Evolutionary conservation across 1,139 yeast genomes (phyloP).

Genomic region (Zygoascus meyerae): DNA sequence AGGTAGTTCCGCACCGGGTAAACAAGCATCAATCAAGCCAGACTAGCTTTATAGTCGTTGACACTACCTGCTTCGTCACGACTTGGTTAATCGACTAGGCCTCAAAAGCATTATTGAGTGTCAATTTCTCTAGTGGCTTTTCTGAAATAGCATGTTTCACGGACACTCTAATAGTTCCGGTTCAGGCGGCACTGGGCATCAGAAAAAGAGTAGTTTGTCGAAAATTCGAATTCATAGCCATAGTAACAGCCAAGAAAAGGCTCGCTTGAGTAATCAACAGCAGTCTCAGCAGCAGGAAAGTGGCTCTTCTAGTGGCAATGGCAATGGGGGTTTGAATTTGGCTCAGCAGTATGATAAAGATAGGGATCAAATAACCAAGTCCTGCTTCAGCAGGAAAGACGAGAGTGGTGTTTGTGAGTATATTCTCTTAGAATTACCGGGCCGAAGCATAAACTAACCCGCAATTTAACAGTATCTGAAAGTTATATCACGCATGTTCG

Average conservation of each 20-base stretch:
- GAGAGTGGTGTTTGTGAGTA: conserved; percentile 19
- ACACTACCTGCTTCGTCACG: neutral
- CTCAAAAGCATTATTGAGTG: neutral
- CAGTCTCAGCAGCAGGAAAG: neutral
- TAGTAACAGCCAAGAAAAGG: neutral
- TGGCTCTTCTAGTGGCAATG: neutral
- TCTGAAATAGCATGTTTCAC: conserved; percentile 4
- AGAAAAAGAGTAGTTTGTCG: conserved; percentile 7
- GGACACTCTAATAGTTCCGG: neutral
- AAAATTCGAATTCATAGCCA: conserved; percentile 5
- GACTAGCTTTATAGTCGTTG: neutral
- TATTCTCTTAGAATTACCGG: no score
- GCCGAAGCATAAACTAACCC: no score
- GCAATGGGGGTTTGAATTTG: neutral
- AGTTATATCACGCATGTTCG: conserved; percentile 57
- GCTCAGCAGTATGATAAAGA: conserved; percentile 17
- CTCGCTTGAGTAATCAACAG: neutral
- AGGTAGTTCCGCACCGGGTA: no score
- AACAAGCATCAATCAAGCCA: neutral
- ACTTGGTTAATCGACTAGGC: neutral
- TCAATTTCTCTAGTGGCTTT: neutral
- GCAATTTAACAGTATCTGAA: conserved; percentile 31
- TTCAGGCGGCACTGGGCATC: conserved; percentile 2
- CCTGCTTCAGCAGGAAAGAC: conserved; percentile 20
- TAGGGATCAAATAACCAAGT: conserved; percentile 17